These are phyloP conservation scores for Leishmania aethiopica DNA, from an alignment of 208 protist genomes.

Conservation along the genomic window DNA sequence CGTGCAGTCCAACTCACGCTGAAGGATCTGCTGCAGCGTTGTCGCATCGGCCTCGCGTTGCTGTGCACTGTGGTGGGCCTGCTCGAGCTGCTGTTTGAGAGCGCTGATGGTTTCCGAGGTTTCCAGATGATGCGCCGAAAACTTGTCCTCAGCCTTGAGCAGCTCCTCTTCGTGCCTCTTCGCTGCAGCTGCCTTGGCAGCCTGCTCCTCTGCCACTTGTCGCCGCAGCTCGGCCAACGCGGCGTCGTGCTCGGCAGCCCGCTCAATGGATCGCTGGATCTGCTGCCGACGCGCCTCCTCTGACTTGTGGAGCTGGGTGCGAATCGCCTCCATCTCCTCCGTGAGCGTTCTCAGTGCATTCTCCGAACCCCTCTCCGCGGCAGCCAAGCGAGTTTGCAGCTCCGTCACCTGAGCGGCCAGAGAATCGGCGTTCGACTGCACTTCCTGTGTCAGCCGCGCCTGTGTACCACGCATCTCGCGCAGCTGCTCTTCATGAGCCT, in stretches of 20 bases:
- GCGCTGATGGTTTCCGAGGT: background rate
- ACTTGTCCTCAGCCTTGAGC: background rate
- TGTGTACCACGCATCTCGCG: background rate
- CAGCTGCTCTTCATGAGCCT: background rate
- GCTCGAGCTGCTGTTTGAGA: conserved; percentile 10
- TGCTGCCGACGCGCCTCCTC: background rate
- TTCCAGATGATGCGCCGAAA: background rate
- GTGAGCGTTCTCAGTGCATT: background rate
- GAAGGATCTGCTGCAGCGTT: background rate
- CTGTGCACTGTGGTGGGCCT: background rate
- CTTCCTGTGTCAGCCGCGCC: background rate
- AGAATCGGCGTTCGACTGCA: background rate
- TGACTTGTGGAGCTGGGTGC: background rate
- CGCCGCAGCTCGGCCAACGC: background rate
- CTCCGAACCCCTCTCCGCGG: background rate
- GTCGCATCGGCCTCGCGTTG: background rate
- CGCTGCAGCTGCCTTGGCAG: background rate
- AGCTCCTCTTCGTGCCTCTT: conserved; percentile 7
- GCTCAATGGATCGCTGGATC: background rate
- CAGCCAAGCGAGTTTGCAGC: background rate
- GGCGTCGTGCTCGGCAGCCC: background rate
- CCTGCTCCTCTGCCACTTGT: background rate
- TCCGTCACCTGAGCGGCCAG: background rate
- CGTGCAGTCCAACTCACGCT: background rate
- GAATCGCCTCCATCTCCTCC: conserved; percentile 3